Evolutionary conservation across 306 rosid species (phyloP), one percentile per base, ranked within the genome.

Genomic region (Neltuma alba): DNA sequence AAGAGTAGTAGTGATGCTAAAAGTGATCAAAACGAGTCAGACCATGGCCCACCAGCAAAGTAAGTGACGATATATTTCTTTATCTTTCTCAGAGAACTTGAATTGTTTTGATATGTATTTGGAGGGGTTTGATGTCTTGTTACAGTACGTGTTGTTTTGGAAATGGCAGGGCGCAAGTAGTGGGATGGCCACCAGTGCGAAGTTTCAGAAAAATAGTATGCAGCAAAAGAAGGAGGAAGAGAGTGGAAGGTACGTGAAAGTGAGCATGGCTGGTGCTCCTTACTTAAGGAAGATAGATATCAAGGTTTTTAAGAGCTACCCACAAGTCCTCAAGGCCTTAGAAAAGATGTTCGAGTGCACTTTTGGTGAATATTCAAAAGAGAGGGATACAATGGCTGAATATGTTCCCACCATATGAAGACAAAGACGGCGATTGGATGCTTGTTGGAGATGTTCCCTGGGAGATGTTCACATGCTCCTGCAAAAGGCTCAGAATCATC

Each of bases 381-480:
- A 57, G 92, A 90, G 78, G 97, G 91, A 2, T 89, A 89, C 80
- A 73, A 84, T 80, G 91, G 92, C 88, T 36, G 97, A 92, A 10
- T 89, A 67, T 82, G 92, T 86, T 78, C 98, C 90, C 14, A 92
- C 92, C n/a, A 52, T 94, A 94, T 44, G 94, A 94, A 77, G 98
- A 94, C 71, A 94, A 89, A 60, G 98, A 94, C 68, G 97, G 97
- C 58, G 98, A 94, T 38, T 94, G 98, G 97, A 94, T 92, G 98
- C 83, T 94, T 10, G 96, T 90, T 75, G 98, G 98, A 88, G 98
- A 94, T 79, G 98, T 94, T 79, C 97, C 98, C 73, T 92, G 98
- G 97, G 63, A 86, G 93, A 92, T 92, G 93, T 92, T 92, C 75
- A 83, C 79, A 27, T 70, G 75, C 23, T 89, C 95, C 6, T 92